A percentile compares a stretch with the other conserved stretches of the same genome.
Evolutionary conservation across 164 flowering plant species (phyloP).

Genomic region (Saururus chinensis): DNA sequence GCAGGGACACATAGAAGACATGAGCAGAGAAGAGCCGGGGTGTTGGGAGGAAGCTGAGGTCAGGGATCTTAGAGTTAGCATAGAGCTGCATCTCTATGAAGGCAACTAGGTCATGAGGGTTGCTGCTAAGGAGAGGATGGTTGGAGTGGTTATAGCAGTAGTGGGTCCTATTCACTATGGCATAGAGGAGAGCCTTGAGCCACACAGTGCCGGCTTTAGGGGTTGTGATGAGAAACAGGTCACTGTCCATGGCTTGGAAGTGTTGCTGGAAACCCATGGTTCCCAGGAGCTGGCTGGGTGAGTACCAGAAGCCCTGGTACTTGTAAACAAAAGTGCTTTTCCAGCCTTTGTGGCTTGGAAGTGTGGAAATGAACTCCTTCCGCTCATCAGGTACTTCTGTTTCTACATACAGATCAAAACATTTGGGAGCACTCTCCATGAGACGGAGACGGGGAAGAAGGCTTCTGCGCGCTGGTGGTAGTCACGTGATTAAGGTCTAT

Average conservation of each 20-base stretch:
- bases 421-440: too few species aligned
- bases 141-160: neutral
- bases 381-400: neutral
- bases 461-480: too few species aligned
- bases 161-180: neutral
- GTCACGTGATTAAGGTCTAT: too few species aligned
- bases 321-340: neutral
- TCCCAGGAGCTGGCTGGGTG: neutral
- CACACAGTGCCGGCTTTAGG: slow-evolving; percentile 5
- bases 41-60: neutral
- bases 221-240: neutral
- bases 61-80: neutral
- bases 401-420: too few species aligned
- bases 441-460: too few species aligned
- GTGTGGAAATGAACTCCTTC: slow-evolving; percentile 2
- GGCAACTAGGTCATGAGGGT: slow-evolving; percentile 2
- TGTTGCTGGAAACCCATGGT: neutral
- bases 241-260: neutral
- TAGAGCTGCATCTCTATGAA: neutral
- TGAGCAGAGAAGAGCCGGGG: slow-evolving; percentile 1
- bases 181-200: slow-evolving; percentile 1
- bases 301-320: slow-evolving; percentile 3
- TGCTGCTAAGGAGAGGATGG: neutral
- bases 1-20: neutral
- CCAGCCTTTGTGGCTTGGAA: neutral